These are phyloP conservation scores for Orbilia javanica DNA, from an alignment of 2,329 filamentous ascomycete species.

Conservation along the genomic window DNA sequence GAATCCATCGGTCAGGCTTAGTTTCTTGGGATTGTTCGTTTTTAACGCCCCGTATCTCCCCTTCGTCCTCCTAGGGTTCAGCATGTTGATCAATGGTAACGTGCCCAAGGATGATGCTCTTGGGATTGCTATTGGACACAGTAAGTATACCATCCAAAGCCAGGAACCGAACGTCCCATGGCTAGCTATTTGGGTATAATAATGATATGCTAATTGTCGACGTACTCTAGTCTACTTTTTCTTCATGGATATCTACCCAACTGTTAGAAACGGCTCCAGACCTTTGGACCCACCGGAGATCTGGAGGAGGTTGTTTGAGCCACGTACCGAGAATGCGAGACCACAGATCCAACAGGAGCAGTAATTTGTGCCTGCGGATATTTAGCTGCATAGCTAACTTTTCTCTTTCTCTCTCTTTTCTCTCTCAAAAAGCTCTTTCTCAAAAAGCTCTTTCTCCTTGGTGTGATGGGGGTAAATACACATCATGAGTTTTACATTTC, in stretches of 20 bases:
- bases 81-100: conserved; percentile 86
- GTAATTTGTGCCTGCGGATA: no score
- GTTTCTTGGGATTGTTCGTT: conserved; percentile 86
- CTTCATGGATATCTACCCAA: conserved; percentile 95
- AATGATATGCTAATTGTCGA: neutral
- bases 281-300: conserved; percentile 89
- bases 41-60: conserved; percentile 95
- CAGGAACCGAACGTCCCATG: neutral
- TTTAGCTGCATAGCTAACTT: no score
- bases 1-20: conserved; percentile 90
- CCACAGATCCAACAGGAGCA: conserved; percentile 24
- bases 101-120: conserved; percentile 96
- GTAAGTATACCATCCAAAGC: conserved; percentile 64
- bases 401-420: neutral
- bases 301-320: conserved; percentile 88
- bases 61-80: conserved; percentile 95
- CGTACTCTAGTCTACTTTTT: conserved; percentile 83
- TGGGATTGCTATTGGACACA: conserved; percentile 91
- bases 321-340: conserved; percentile 61
- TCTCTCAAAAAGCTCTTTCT: no score
- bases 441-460: neutral
- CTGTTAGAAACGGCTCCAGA: conserved; percentile 83
- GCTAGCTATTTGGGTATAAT: no score
- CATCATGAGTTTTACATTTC: neutral
- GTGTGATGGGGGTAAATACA: neutral